Base-by-base conservation (phyloP, 2,329 filamentous ascomycete genomes). In the Phaeosphaeriaceae sp. region DNA sequence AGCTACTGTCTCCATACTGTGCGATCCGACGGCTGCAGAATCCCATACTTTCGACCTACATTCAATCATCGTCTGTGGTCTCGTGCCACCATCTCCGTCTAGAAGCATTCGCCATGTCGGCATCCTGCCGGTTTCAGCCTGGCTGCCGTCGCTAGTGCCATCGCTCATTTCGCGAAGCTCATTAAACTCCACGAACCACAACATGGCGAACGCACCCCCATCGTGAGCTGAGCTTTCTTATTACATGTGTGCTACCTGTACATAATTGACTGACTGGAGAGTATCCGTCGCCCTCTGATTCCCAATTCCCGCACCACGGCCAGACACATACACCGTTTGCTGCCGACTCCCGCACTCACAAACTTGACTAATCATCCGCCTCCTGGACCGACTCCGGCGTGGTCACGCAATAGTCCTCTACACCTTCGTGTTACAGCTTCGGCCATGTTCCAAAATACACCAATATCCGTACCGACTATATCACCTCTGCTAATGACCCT, bases 131-230 rank as follows among this genome's bases (percentile, higher is more conserved):
- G 33, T 60, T 68, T 63, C 27, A 36, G 63, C 13, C 63, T 33
- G 31, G 52, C 48, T 56, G 48, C 64, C 64, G 61, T 57, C 56
- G 52, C 53, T 58, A 48, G 62, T 65, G 65, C 62, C 64, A 55
- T 64, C 54, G 47, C 54, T 63, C 56, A 66, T 63, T 60, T 63
- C 63, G 40, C 54, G 33, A 53, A 48, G 51, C 65, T 69, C 67
- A 68, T 68, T 62, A 62, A 66, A 67, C 55, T 65, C 66, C 63
- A 61, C 67, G 69, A 71, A 72, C 69, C 64, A 71, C 65, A 36
- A 62, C 69, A 67, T 69, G 65, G 48, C 54, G 53, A 53, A 48
- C 58, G 25, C 48, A 50, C 55, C 47, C 53, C 45, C 57, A 54
- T 63, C 56, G 41, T 27, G 47, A 52, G 58, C 53, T 62, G 60